Percentiles rank a stretch among this genome's conserved stretches.
These are phyloP conservation scores for Neurospora discreta DNA, from an alignment of 495 filamentous ascomycete species.

Conservation along the genomic window DNA sequence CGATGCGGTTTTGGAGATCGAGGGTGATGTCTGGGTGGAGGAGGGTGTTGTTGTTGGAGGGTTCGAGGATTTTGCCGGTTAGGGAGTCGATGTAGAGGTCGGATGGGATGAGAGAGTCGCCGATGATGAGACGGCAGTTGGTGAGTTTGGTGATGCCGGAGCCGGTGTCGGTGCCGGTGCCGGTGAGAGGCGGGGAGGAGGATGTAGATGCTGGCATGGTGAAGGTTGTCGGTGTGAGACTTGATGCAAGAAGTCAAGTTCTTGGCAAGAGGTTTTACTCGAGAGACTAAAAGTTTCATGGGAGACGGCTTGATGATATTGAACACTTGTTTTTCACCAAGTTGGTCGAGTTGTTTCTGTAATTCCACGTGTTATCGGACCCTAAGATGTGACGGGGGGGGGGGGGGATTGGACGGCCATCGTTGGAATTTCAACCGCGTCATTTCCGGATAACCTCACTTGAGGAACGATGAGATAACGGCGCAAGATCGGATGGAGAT, in stretches of 20 bases:
- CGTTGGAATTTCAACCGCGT: background rate
- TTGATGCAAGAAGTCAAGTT: background rate
- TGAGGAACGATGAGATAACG: background rate
- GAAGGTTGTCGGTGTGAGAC: background rate
- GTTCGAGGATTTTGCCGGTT: constrained; percentile 64
- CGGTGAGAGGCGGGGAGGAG: background rate
- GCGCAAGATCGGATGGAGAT: background rate
- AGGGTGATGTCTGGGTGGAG: constrained; percentile 49
- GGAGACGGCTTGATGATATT: background rate
- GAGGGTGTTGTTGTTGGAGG: constrained; percentile 59
- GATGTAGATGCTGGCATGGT: background rate
- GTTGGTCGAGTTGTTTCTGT: background rate
- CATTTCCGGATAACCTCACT: background rate
- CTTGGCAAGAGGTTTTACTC: background rate
- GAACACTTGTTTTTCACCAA: background rate
- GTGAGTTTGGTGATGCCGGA: constrained; percentile 69
- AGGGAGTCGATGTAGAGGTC: constrained; percentile 71
- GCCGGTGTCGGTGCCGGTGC: background rate
- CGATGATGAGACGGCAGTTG: constrained; percentile 62
- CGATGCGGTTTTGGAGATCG: constrained; percentile 65
- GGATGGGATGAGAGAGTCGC: constrained; percentile 49
- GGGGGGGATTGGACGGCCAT: background rate
- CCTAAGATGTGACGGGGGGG: background rate
- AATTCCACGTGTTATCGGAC: background rate
- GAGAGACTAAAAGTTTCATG: background rate